Conservation (phyloP, 805 yeast species). For the Teunomyces cretensis region DNA sequence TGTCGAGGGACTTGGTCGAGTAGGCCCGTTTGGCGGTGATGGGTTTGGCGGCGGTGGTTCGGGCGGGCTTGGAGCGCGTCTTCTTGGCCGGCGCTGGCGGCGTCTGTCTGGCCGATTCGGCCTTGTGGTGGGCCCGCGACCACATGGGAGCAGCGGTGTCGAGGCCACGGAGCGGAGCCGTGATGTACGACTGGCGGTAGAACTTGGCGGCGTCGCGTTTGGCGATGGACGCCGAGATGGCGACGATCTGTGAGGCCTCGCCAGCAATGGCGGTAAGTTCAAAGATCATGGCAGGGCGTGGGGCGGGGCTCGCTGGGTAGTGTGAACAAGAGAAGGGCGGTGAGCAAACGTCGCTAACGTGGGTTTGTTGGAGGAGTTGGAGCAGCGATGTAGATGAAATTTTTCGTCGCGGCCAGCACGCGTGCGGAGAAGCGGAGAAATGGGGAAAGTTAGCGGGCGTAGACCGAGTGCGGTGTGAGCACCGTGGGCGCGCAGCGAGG, state of each 20-base stretch:
- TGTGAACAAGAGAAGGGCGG: no score
- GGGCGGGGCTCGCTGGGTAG: neutral
- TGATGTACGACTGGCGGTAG: slow-evolving; percentile 21
- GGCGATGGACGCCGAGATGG: slow-evolving; percentile 16
- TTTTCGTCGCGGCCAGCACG: neutral
- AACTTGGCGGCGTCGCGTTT: slow-evolving; percentile 18
- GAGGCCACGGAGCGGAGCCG: slow-evolving; percentile 17
- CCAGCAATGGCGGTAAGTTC: slow-evolving; percentile 26
- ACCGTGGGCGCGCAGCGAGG: no score
- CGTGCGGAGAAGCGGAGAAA: neutral
- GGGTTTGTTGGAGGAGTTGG: no score
- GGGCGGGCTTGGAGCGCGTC: neutral
- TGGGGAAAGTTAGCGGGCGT: no score
- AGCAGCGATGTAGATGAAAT: neutral
- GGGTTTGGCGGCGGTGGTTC: neutral
- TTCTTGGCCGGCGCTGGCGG: neutral
- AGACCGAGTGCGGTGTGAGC: no score
- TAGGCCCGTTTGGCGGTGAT: slow-evolving; percentile 2
- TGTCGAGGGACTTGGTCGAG: slow-evolving; percentile 7
- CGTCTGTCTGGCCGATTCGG: slow-evolving; percentile 4
- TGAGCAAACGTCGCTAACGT: no score
- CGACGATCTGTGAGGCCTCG: slow-evolving; percentile 20
- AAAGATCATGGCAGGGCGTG: neutral
- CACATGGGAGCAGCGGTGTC: slow-evolving; percentile 26
- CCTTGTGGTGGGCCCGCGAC: slow-evolving; percentile 12